Conservation (phyloP, 768 basidiomycete species). For the Rickenella mellea region DNA sequence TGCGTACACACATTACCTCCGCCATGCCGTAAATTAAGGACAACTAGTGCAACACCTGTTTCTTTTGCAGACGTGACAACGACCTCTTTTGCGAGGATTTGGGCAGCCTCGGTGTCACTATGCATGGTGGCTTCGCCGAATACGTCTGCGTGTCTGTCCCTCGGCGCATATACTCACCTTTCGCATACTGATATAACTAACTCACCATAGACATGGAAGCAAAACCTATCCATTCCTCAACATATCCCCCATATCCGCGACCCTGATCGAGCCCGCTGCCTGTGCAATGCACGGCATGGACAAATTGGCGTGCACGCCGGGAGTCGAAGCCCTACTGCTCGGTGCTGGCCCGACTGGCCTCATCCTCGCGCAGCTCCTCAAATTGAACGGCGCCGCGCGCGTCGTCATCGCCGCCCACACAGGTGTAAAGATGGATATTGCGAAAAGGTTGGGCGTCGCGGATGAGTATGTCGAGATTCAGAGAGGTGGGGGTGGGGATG, state of each 20-base stretch:
- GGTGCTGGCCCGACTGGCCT: conserved; percentile 35
- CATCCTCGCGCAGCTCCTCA: conserved; percentile 32
- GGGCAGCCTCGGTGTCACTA: conserved; percentile 24
- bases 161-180: not conserved
- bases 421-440: conserved; percentile 32
- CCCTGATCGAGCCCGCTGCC: conserved; percentile 31
- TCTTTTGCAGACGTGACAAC: conserved; percentile 30
- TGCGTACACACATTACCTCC: conserved; percentile 20
- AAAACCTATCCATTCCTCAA: conserved; percentile 31
- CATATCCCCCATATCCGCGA: conserved; percentile 31
- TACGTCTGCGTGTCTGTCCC: conserved; percentile 27
- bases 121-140: conserved; percentile 33
- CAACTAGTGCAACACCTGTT: conserved; percentile 24
- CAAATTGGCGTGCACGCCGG: conserved; percentile 29
- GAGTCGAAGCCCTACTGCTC: conserved; percentile 29
- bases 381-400: conserved; percentile 13
- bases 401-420: conserved; percentile 25
- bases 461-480: conserved; percentile 34
- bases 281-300: conserved; percentile 37
- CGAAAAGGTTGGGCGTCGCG: conserved; percentile 26
- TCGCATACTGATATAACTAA: too few relatives aligned
- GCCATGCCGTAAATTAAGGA: not conserved
- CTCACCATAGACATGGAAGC: conserved; percentile 17
- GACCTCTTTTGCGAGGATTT: conserved; percentile 31
- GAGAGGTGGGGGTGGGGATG: conserved; percentile 19